These are phyloP conservation scores for Leccinum uliginosum DNA, from an alignment of 768 basidiomycete genomes.

Conservation along the genomic window DNA sequence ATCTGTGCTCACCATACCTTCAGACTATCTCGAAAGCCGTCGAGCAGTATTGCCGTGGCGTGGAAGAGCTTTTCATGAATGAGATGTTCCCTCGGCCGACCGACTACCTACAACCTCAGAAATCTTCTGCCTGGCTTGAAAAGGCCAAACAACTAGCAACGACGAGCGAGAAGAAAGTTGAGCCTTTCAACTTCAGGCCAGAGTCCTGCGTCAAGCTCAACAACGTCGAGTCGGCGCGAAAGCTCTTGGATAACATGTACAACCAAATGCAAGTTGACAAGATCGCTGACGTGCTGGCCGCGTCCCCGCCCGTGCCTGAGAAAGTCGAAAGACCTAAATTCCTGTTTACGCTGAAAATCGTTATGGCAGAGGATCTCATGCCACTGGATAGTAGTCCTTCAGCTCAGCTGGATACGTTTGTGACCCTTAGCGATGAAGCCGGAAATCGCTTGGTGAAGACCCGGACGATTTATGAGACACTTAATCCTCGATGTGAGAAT, in stretches of 20 bases:
- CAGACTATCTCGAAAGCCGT: constrained; percentile 90
- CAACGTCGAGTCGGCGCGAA: constrained; percentile 90
- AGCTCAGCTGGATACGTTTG: constrained; percentile 86
- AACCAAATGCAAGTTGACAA: constrained; percentile 87
- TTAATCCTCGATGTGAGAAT: constrained; percentile 82
- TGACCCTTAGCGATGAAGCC: constrained; percentile 90
- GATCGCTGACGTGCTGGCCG: constrained; percentile 59
- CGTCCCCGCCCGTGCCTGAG: constrained; percentile 64
- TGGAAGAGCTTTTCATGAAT: constrained; percentile 87
- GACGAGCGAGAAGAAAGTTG: constrained; percentile 84
- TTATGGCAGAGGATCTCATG: constrained; percentile 85
- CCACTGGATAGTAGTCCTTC: constrained; percentile 70
- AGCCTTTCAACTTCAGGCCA: constrained; percentile 91
- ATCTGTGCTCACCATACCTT: constrained; percentile 1
- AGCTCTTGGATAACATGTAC: constrained; percentile 91
- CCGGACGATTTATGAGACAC: constrained; percentile 88
- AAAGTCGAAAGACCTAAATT: constrained; percentile 66
- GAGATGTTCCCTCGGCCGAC: constrained; percentile 89
- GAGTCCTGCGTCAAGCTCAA: constrained; percentile 97
- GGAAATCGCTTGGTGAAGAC: constrained; percentile 92
- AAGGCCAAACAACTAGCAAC: constrained; percentile 74
- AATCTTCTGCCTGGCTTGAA: constrained; percentile 85
- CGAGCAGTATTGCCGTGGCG: constrained; percentile 83
- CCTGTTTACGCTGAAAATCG: constrained; percentile 91
- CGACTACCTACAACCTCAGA: constrained; percentile 78